Base-by-base conservation (phyloP, 164 flowering plant genomes). In the Euptelea pleiosperma region DNA sequence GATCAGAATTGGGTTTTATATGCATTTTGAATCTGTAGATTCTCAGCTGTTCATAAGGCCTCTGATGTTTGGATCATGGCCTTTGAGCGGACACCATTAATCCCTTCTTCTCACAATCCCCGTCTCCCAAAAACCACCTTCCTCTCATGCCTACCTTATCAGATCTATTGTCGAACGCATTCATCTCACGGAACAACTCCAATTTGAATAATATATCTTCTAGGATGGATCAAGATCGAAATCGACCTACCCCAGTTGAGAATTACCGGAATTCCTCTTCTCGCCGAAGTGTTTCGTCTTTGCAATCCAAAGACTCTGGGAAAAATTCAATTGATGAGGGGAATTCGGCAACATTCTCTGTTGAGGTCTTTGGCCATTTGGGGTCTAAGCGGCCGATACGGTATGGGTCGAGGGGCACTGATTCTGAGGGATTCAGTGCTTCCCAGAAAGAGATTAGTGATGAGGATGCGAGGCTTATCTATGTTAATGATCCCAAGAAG, bases 391-490 rank as follows among this genome's bases (percentile, higher is more conserved):
- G 48, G 59, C 72, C 78, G 7, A 76, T 74, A 33, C 67, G 85
- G 40, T 63, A 77, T 56, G 92, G 89, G 14, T 89, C 95, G 0
- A 67, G 78, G 21, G 75, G 81, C 0, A 77, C 69, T 54, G 84
- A 79, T 1, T 84, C 92, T 3, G 92, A 84, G 35, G 78, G 65
- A 3, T 67, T 80, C 15, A 72, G 70, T 53, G 14, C 76, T 57
- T 93, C 99, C 1, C 83, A 75, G 70, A 88, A 70, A 55, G 99
- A 90, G 76, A 82, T 94, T 28, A 82, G 57, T 21, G 96, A 91
- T 25, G 96, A 91, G 35, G 89, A 89, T 75, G 85, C 96, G 1
- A 77, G 99, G 67, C 12, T 85, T 22, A 52, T 89, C 6, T 75
- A 87, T 60, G 58, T 87, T 24, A 74, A 83, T 66, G 91, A 91